Evolutionary conservation across 2,329 filamentous ascomycete genomes (phyloP).

Genomic region (Trichoderma cornu-damae): DNA sequence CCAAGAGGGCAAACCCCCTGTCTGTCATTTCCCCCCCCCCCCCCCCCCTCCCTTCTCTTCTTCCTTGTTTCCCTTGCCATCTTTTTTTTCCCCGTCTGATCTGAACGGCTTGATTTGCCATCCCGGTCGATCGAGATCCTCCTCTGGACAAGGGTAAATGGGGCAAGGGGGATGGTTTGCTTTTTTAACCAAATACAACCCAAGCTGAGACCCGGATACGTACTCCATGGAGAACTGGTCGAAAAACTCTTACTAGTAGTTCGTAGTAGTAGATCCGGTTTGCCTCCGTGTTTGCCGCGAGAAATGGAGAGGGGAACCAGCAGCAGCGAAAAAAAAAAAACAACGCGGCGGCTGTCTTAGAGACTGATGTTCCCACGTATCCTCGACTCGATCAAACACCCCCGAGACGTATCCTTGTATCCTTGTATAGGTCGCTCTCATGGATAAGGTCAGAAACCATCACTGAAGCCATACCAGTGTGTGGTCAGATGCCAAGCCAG

Average conservation of each 20-base stretch:
- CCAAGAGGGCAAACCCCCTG: neutral
- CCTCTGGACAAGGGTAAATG: constrained; percentile 4
- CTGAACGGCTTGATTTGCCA: neutral
- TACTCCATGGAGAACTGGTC: neutral
- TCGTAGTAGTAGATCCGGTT: too few species aligned
- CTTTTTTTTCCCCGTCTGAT: neutral
- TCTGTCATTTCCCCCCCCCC: neutral
- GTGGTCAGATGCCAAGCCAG: too few species aligned
- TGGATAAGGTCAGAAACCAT: too few species aligned
- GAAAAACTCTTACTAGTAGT: neutral
- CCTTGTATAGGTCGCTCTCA: too few species aligned
- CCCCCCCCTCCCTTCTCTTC: too few species aligned
- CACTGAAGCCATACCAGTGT: too few species aligned
- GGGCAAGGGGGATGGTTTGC: neutral
- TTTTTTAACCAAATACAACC: neutral
- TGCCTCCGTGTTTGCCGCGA: neutral
- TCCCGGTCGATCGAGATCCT: constrained; percentile 9
- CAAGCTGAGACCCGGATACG: neutral
- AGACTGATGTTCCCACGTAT: neutral
- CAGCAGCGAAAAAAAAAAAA: neutral
- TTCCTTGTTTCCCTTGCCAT: too few species aligned
- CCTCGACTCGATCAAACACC: too few species aligned
- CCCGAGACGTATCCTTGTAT: too few species aligned
- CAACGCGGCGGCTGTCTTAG: neutral
- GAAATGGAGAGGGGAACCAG: neutral